These are phyloP conservation scores for Combretum micranthum DNA, from an alignment of 345 rosid genomes.

Conservation along the genomic window DNA sequence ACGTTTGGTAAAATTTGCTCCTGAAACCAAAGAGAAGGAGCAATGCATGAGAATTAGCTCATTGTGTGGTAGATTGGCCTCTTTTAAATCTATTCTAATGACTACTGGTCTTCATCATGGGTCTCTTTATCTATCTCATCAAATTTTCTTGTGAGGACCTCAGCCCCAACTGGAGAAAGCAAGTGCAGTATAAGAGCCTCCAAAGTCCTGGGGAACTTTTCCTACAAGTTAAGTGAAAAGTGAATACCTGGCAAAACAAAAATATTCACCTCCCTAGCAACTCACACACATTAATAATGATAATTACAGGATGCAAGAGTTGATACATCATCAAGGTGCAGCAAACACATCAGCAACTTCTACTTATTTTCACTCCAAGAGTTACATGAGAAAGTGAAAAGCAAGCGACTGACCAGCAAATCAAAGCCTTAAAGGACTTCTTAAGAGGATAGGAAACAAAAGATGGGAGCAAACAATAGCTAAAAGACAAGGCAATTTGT, in stretches of 20 bases:
- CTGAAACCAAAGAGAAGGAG: conserved; percentile 31
- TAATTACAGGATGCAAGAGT: background rate
- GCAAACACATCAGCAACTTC: no score
- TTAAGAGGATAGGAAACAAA: no score
- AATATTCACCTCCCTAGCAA: background rate
- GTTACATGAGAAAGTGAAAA: no score
- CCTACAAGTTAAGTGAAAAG: conserved; percentile 35
- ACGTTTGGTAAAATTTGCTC: conserved; percentile 62
- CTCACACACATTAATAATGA: background rate
- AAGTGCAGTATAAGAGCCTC: conserved; percentile 77
- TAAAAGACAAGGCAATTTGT: background rate
- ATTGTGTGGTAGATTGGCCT: no score
- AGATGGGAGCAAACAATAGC: background rate
- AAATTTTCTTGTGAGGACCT: conserved; percentile 73
- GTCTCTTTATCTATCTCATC: conserved; percentile 62
- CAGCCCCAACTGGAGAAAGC: conserved; percentile 81
- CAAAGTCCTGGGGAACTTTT: conserved; percentile 78
- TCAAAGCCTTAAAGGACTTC: no score
- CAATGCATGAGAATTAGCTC: background rate
- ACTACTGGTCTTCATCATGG: conserved; percentile 61
- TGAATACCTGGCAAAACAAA: conserved; percentile 1
- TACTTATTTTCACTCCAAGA: no score
- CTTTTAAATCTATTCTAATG: no score
- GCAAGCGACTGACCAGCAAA: no score
- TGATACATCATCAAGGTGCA: no score